A percentile compares a stretch with the other conserved stretches of the same genome.
Conservation (phyloP, 495 filamentous ascomycete genomes). For the Trichocladium antarcticum region DNA sequence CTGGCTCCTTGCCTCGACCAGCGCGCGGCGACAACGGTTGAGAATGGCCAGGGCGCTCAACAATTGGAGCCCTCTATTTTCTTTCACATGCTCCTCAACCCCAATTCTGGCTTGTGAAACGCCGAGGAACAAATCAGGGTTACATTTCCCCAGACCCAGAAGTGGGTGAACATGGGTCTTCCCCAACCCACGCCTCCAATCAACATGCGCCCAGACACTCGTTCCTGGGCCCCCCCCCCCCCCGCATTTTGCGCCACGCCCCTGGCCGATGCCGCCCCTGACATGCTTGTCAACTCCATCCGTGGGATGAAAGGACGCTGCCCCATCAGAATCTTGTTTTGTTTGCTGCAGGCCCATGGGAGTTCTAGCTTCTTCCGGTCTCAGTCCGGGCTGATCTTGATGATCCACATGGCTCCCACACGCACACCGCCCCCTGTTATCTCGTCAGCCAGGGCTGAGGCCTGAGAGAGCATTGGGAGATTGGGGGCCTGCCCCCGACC, state of each 20-base stretch:
- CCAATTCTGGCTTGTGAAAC: not conserved
- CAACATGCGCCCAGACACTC: not conserved
- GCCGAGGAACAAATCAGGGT: conserved; percentile 6
- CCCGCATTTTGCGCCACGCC: not conserved
- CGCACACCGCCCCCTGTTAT: not conserved
- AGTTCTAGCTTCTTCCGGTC: not conserved
- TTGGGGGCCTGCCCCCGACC: no score
- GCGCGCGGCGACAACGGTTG: no score
- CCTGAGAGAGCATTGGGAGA: not conserved
- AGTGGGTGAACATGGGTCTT: not conserved
- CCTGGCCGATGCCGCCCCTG: not conserved
- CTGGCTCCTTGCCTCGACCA: no score
- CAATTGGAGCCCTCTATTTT: no score
- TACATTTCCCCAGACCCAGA: conserved; percentile 3
- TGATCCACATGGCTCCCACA: not conserved
- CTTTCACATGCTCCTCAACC: conserved; percentile 2
- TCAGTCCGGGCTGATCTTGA: not conserved
- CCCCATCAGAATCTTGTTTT: not conserved
- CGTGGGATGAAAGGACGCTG: not conserved
- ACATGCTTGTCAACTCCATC: not conserved
- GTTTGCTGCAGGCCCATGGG: not conserved
- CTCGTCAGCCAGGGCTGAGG: not conserved
- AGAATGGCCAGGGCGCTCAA: no score
- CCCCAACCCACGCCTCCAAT: conserved; percentile 1
- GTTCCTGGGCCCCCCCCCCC: not conserved